phyloP scores from a whole-genome alignment of 495 filamentous ascomycete species.

The Lasiosphaeriaceae sp. region DNA sequence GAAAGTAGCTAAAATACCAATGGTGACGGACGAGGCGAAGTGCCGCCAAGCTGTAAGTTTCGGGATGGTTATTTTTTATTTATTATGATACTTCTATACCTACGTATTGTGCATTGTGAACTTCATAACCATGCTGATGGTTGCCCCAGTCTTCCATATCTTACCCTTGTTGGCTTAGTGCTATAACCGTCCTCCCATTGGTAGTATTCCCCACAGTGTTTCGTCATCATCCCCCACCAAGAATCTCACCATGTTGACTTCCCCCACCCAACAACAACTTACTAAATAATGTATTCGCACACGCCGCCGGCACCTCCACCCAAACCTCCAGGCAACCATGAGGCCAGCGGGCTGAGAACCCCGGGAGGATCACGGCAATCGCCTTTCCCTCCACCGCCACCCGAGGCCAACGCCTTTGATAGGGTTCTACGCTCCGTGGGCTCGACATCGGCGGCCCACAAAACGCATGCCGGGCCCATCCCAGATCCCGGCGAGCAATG shows the following conservation, averaged over 20 bases:
- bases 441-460: constrained; percentile 13
- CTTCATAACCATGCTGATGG: no score
- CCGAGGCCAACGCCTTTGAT: constrained; percentile 27
- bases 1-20: no score
- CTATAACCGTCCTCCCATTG: no score
- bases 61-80: no score
- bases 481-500: constrained; percentile 56
- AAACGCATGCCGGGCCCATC: constrained; percentile 18
- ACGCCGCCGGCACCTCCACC: constrained; percentile 68
- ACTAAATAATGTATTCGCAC: constrained; percentile 33
- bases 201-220: no score
- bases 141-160: no score
- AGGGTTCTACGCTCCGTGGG: constrained; percentile 19
- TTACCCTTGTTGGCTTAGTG: no score
- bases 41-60: no score
- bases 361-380: constrained; percentile 35
- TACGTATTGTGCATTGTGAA: no score
- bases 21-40: no score
- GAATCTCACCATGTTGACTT: neutral
- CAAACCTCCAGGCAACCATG: constrained; percentile 62
- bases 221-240: no score
- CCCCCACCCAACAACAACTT: neutral
- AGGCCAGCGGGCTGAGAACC: constrained; percentile 64
- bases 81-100: no score
- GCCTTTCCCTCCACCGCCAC: constrained; percentile 39